Conservation (phyloP, 2,329 filamentous ascomycete species). For the Phialophora verrucosa region DNA sequence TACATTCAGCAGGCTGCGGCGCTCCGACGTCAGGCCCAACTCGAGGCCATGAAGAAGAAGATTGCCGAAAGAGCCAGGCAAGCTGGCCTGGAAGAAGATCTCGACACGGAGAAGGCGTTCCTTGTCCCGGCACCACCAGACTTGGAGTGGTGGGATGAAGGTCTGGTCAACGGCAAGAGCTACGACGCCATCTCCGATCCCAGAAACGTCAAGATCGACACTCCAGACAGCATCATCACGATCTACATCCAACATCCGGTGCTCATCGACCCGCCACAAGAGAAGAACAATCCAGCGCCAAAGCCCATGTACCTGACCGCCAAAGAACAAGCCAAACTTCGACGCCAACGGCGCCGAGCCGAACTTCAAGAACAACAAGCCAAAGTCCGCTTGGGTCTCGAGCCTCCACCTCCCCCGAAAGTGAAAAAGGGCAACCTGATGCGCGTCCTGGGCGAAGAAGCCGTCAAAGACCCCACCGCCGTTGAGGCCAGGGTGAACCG, state of each 20-base stretch:
- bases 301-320: conserved; percentile 93
- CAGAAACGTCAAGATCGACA: conserved; percentile 72
- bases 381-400: conserved; percentile 88
- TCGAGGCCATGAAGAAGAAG: conserved; percentile 93
- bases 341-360: conserved; percentile 86
- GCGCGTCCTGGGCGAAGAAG: conserved; percentile 90
- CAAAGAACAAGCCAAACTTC: conserved; percentile 88
- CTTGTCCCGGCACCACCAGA: conserved; percentile 81
- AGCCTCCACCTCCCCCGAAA: conserved; percentile 89
- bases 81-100: conserved; percentile 90
- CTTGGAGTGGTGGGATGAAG: conserved; percentile 98
- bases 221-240: conserved; percentile 85
- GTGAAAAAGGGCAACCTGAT: conserved; percentile 98
- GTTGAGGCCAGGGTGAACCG: conserved; percentile 93
- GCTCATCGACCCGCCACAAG: conserved; percentile 86
- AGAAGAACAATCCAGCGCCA: conserved; percentile 75
- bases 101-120: conserved; percentile 88
- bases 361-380: conserved; percentile 95
- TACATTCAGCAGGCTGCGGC: conserved; percentile 95
- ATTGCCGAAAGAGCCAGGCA: conserved; percentile 87
- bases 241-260: conserved; percentile 92
- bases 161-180: conserved; percentile 73
- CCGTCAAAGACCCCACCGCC: conserved; percentile 94
- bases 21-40: conserved; percentile 79
- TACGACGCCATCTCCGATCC: conserved; percentile 74